These are phyloP conservation scores for Glarea lozoyensis DNA, from an alignment of 495 filamentous ascomycete genomes.

Conservation along the genomic window DNA sequence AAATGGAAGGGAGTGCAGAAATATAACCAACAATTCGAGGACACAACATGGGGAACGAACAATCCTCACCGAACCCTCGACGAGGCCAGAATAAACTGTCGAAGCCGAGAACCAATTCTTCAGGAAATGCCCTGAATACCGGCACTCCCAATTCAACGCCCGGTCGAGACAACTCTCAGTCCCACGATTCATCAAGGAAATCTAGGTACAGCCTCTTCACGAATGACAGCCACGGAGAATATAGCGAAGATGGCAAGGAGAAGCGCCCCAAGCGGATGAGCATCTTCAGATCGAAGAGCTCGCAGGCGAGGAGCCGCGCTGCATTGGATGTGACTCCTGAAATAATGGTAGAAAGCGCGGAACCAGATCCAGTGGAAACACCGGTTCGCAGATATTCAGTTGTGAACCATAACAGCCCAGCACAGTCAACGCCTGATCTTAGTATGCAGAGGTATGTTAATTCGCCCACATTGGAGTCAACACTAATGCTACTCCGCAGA, in stretches of 20 bases:
- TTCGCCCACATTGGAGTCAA: background rate
- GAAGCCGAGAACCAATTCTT: slow-evolving; percentile 19
- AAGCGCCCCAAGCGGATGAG: slow-evolving; percentile 11
- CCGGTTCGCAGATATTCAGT: slow-evolving; percentile 1
- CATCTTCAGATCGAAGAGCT: slow-evolving; percentile 17
- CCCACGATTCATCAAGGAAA: background rate
- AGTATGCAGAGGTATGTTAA: background rate
- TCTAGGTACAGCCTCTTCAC: background rate
- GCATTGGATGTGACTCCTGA: too few species aligned
- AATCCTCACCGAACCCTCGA: slow-evolving; percentile 12
- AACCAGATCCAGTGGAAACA: slow-evolving; percentile 2
- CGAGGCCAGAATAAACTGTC: slow-evolving; percentile 16
- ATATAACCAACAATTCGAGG: background rate
- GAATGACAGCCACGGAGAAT: background rate
- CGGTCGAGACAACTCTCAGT: slow-evolving; percentile 11
- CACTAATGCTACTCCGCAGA: background rate
- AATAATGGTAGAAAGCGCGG: slow-evolving; percentile 1
- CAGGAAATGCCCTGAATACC: slow-evolving; percentile 4
- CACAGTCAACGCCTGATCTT: background rate
- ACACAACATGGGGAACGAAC: slow-evolving; percentile 18
- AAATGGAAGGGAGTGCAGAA: slow-evolving; percentile 9
- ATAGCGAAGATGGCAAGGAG: background rate
- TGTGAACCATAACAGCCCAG: background rate
- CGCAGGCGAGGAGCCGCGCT: slow-evolving; percentile 4
- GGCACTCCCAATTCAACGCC: background rate